Conservation (phyloP, 2,329 filamentous ascomycete genomes). For the Aspergillus pseudonomiae region DNA sequence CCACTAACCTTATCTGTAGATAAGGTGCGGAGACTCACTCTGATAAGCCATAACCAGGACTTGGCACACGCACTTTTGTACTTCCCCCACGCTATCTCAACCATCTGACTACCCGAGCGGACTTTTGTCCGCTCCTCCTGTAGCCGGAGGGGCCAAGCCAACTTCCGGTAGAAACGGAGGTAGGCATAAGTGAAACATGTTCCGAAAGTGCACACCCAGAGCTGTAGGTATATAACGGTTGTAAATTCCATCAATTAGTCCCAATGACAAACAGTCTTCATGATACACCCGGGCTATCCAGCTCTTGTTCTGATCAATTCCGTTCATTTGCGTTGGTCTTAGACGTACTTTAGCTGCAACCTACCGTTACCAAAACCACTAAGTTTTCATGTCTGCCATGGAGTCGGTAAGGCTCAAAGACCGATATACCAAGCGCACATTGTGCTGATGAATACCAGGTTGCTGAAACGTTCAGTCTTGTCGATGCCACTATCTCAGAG, state of each 20-base stretch:
- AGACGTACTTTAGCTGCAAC: not conserved
- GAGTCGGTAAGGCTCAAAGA: not conserved
- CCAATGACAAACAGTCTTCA: not conserved
- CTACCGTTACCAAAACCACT: not conserved
- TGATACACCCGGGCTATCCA: not conserved
- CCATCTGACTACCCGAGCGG: conserved; percentile 3
- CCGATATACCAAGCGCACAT: not conserved
- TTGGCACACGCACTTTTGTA: not conserved
- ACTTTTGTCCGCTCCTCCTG: conserved; percentile 8
- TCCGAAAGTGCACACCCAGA: not conserved
- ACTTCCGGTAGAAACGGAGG: not conserved
- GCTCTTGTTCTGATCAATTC: not conserved
- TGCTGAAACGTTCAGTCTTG: conserved; percentile 31
- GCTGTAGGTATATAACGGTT: not conserved
- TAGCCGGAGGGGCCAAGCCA: not conserved
- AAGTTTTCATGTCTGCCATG: not conserved
- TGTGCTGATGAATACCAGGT: not conserved
- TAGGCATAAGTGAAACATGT: not conserved
- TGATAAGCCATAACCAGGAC: not conserved
- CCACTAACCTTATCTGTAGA: not conserved
- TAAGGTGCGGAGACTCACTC: not conserved
- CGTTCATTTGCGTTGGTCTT: not conserved
- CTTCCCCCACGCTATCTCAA: not conserved
- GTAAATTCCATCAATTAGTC: not conserved
- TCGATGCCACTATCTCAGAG: conserved; percentile 54